Evolutionary conservation across 225 moss, liverwort and hornwort species (phyloP).

Genomic region (Takakia lepidozioides): DNA sequence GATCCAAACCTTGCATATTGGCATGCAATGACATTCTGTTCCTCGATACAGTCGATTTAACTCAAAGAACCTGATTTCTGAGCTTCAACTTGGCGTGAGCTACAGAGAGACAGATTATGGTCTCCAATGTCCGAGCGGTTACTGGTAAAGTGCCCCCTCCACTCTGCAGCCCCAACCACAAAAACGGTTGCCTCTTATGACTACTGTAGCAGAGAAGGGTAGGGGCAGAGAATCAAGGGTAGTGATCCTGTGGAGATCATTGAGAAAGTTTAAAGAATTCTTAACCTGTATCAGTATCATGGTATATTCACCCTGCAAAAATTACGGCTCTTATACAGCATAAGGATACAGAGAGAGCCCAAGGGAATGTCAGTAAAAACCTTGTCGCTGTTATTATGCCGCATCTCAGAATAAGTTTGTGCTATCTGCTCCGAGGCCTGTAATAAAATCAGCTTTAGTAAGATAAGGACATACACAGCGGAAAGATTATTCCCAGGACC

Average conservation of each 20-base stretch:
- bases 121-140: constrained; percentile 79
- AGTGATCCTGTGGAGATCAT: too few species aligned
- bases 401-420: constrained; percentile 88
- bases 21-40: too few species aligned
- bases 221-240: too few species aligned
- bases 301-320: neutral
- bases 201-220: too few species aligned
- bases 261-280: neutral
- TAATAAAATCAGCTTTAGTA: too few species aligned
- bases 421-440: constrained; percentile 92
- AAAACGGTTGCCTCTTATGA: too few species aligned
- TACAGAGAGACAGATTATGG: constrained; percentile 72
- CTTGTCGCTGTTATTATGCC: constrained; percentile 43
- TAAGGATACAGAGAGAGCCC: too few species aligned
- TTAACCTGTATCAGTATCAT: neutral
- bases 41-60: too few species aligned
- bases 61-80: constrained; percentile 70
- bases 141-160: constrained; percentile 79
- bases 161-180: constrained; percentile 17
- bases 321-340: too few species aligned
- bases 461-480: too few species aligned
- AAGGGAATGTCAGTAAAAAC: constrained; percentile 8
- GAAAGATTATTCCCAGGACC: too few species aligned
- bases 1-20: too few species aligned
- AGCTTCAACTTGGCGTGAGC: constrained; percentile 87